Evolutionary conservation across 495 filamentous ascomycete genomes (phyloP), one percentile per base, ranked within the genome.

Genomic region (Aspergillus heteromorphus): DNA sequence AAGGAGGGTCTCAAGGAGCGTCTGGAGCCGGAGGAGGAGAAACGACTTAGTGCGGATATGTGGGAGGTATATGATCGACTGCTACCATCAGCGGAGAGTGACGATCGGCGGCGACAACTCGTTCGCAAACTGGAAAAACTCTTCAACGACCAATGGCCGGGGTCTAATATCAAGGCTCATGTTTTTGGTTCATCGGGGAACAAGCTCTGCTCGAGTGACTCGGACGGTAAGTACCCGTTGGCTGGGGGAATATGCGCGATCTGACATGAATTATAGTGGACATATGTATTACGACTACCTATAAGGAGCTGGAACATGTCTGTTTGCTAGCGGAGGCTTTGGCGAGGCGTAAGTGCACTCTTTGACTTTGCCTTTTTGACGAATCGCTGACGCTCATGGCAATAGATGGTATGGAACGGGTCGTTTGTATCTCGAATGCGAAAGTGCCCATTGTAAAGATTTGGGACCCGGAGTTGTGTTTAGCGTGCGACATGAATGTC

Each of bases 391-490:
- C 60, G 53, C 55, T 58, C 21, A 45, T 34, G 41, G 36, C 36
- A 19, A 42, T 63, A 97, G 92, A 91, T 73, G 93, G 93, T 50
- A 98, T 98, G 93, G 79, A 97, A 70, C 86, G 86, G 57, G 91
- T 98, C 8, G 87, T 96, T 36, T 98, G 93, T 64, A 87, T 97
- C 6, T 87, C 88, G 19, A 87, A 87, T 36, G 93, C 93, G 13
- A 97, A 96, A 68, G 95, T 98, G 14, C 92, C 95, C 9, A 98
- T 98, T 58, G 93, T 98, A 49, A 98, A 97, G 73, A 92, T 96
- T 45, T 97, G 92, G 92, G 93, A 98, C 65, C 95, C 93, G 0
- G 91, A 96, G 68, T 78, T 96, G 20, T 73, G 82, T 34, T 75
- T 98, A 54, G 87, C 91, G n/a, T 96, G 91, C 60, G 93, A 98